phyloP scores from a whole-genome alignment of 2,329 filamentous ascomycete genomes.

The Bipolaris gigantea region DNA sequence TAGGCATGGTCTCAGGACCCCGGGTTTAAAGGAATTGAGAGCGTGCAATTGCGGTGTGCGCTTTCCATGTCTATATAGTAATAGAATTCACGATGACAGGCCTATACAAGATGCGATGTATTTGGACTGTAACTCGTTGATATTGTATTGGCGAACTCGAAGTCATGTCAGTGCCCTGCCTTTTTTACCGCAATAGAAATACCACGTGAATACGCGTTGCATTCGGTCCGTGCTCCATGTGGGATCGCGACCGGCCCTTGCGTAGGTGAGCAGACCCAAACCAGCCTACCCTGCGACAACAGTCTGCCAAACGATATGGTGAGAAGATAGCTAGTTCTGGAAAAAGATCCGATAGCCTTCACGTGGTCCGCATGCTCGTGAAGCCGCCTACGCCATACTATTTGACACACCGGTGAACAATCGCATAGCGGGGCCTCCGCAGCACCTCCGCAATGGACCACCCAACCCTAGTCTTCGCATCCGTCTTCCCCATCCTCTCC shows the following conservation, averaged over 20 bases:
- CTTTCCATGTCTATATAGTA: conserved; percentile 10
- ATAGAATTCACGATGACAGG: conserved; percentile 1
- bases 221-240: conserved; percentile 11
- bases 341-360: not conserved
- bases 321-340: not conserved
- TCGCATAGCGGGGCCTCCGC: conserved; percentile 22
- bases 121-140: not conserved
- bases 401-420: conserved; percentile 9
- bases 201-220: conserved; percentile 22
- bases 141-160: not conserved
- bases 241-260: conserved; percentile 15
- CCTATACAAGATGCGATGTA: not conserved
- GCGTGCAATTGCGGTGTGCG: not conserved
- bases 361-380: not conserved
- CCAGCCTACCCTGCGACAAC: not conserved
- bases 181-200: not conserved
- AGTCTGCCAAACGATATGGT: not conserved
- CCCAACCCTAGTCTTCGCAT: conserved; percentile 45
- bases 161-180: not conserved
- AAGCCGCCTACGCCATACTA: not conserved
- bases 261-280: conserved; percentile 2
- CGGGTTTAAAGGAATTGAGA: not conserved
- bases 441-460: conserved; percentile 39
- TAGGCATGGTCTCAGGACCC: conserved; percentile 3
- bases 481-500: conserved; percentile 50